Conservation (phyloP, 352 stramenopile species). For the Phytopythium boreale region DNA sequence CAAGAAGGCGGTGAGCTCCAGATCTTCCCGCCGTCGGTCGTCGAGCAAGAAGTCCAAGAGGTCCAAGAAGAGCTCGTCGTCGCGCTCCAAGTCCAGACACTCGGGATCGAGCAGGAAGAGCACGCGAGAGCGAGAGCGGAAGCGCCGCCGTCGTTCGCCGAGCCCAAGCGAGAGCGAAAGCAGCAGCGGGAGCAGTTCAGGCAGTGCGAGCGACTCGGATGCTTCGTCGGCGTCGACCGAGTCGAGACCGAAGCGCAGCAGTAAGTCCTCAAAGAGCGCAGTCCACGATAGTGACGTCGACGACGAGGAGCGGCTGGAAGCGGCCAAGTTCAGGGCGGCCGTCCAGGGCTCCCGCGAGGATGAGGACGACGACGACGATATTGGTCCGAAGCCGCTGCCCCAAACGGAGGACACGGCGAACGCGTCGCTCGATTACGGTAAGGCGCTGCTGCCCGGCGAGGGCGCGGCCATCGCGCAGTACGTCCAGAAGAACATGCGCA, state of each 20-base stretch:
- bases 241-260: conserved; percentile 14
- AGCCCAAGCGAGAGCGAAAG: conserved; percentile 25
- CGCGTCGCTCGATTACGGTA: conserved; percentile 86
- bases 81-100: conserved; percentile 39
- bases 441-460: conserved; percentile 92
- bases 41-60: conserved; percentile 29
- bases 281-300: conserved; percentile 13
- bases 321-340: conserved; percentile 84
- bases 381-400: conserved; percentile 77
- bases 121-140: conserved; percentile 29
- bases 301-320: conserved; percentile 74
- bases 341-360: conserved; percentile 67
- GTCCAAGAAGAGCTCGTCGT: conserved; percentile 28
- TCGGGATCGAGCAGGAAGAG: conserved; percentile 30
- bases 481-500: conserved; percentile 99
- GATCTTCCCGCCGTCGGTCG: conserved; percentile 12
- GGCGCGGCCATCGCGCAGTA: conserved; percentile 96
- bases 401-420: conserved; percentile 45
- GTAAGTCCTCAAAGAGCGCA: not conserved
- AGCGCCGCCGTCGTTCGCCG: conserved; percentile 18
- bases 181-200: conserved; percentile 5
- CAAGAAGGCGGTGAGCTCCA: not conserved
- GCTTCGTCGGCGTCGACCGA: conserved; percentile 15
- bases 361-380: conserved; percentile 83
- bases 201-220: conserved; percentile 22